These are phyloP conservation scores for Nephelium lappaceum DNA, from an alignment of 345 rosid genomes.

Conservation along the genomic window DNA sequence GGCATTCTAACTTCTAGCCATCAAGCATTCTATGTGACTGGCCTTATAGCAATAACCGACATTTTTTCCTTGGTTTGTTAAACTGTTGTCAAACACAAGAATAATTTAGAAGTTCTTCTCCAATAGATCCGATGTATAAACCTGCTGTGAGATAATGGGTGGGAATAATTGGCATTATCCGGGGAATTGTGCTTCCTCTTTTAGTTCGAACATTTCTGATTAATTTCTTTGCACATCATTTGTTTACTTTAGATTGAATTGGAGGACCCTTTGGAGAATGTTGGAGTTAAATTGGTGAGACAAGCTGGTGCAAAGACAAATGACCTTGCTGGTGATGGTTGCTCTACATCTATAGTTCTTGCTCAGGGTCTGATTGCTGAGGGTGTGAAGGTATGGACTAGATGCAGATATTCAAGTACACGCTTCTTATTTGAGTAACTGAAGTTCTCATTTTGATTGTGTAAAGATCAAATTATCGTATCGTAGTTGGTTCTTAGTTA, in stretches of 20 bases:
- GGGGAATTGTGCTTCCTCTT: neutral
- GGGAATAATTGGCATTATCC: neutral
- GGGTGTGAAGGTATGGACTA: conserved; percentile 68
- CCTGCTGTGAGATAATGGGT: neutral
- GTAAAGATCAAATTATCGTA: neutral
- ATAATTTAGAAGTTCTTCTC: neutral
- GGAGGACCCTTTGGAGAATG: conserved; percentile 91
- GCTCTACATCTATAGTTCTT: conserved; percentile 86
- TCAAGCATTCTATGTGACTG: too few species aligned
- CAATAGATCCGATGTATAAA: neutral
- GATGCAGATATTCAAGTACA: neutral
- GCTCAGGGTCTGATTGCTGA: conserved; percentile 89
- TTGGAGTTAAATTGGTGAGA: conserved; percentile 95
- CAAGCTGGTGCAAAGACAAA: conserved; percentile 97
- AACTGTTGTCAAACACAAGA: too few species aligned
- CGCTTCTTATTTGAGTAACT: neutral
- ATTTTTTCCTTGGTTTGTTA: too few species aligned
- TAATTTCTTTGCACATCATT: neutral
- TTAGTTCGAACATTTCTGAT: conserved; percentile 11
- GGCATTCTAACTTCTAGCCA: too few species aligned
- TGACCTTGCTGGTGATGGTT: conserved; percentile 95
- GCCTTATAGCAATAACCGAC: too few species aligned
- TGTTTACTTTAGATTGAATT: conserved; percentile 67
- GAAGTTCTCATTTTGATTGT: neutral
- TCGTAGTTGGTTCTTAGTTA: neutral